phyloP scores from a whole-genome alignment of 2,329 filamentous ascomycete genomes.

The Trichophyton mentagrophytes region DNA sequence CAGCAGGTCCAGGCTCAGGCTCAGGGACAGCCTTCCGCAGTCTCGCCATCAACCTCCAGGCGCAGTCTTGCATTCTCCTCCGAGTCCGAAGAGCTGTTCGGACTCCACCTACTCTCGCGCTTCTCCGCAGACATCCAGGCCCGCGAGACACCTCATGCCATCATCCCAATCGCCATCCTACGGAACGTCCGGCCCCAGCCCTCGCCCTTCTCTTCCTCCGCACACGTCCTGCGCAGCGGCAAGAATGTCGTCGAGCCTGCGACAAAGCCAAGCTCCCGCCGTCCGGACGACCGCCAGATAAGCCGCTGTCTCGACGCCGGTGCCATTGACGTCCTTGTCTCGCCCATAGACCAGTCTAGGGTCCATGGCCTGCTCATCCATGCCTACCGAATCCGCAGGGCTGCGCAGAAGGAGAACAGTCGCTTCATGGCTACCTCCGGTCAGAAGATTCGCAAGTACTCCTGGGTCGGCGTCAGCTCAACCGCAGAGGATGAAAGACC shows the following conservation, averaged over 20 bases:
- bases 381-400: conserved; percentile 69
- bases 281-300: conserved; percentile 40
- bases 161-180: conserved; percentile 39
- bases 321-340: conserved; percentile 71
- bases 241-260: not conserved
- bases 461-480: conserved; percentile 58
- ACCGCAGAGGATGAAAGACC: conserved; percentile 64
- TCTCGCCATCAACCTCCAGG: conserved; percentile 21
- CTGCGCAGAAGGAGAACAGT: conserved; percentile 60
- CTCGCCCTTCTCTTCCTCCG: conserved; percentile 13
- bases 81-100: conserved; percentile 36
- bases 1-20: no score
- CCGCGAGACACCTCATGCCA: conserved; percentile 36
- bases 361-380: conserved; percentile 67
- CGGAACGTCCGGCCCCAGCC: conserved; percentile 21
- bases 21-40: conserved; percentile 15
- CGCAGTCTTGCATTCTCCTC: conserved; percentile 33
- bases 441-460: conserved; percentile 66
- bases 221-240: not conserved
- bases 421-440: conserved; percentile 49
- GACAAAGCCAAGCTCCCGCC: not conserved
- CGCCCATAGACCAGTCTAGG: conserved; percentile 61
- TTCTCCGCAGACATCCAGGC: conserved; percentile 39
- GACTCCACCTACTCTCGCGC: conserved; percentile 36
- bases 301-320: conserved; percentile 71